A percentile compares a stretch with the other conserved stretches of the same genome.
These are phyloP conservation scores for Suhomyces maxii DNA, from an alignment of 1,139 yeast genomes.

Conservation along the genomic window DNA sequence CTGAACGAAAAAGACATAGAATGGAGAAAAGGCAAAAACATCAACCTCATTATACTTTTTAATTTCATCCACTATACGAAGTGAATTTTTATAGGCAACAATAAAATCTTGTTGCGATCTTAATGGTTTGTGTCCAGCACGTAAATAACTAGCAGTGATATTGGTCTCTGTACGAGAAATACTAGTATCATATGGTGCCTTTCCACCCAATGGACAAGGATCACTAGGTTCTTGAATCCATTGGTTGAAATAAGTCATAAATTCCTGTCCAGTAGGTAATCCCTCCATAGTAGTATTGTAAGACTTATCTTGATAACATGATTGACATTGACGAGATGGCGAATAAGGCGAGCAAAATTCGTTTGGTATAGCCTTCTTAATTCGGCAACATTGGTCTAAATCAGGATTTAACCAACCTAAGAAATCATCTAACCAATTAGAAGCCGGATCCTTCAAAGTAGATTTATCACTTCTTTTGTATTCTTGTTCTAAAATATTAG, in stretches of 20 bases:
- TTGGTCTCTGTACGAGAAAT: constrained; percentile 42
- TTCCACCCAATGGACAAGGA: constrained; percentile 94
- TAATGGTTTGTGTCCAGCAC: constrained; percentile 81
- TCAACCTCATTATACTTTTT: constrained; percentile 38
- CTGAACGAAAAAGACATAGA: constrained; percentile 90
- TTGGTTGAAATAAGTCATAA: constrained; percentile 67
- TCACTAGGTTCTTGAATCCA: constrained; percentile 89
- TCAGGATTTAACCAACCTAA: constrained; percentile 84
- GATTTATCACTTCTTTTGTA: constrained; percentile 63
- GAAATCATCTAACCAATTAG: constrained; percentile 93
- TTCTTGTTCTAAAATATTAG: constrained; percentile 87
- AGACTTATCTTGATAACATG: constrained; percentile 60
- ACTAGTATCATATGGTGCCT: constrained; percentile 80
- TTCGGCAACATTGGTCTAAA: constrained; percentile 81
- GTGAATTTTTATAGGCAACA: constrained; percentile 70
- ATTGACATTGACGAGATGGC: constrained; percentile 70
- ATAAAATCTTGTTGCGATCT: constrained; percentile 85
- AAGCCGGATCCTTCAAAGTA: constrained; percentile 75
- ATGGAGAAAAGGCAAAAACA: constrained; percentile 90
- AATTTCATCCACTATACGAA: constrained; percentile 66
- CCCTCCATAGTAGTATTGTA: constrained; percentile 82
- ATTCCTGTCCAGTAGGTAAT: constrained; percentile 74
- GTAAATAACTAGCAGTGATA: constrained; percentile 63
- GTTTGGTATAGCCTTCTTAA: constrained; percentile 39
- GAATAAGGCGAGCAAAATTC: constrained; percentile 66